Evolutionary conservation across 495 filamentous ascomycete genomes (phyloP).

Genomic region (Aspergillus funiculosus): DNA sequence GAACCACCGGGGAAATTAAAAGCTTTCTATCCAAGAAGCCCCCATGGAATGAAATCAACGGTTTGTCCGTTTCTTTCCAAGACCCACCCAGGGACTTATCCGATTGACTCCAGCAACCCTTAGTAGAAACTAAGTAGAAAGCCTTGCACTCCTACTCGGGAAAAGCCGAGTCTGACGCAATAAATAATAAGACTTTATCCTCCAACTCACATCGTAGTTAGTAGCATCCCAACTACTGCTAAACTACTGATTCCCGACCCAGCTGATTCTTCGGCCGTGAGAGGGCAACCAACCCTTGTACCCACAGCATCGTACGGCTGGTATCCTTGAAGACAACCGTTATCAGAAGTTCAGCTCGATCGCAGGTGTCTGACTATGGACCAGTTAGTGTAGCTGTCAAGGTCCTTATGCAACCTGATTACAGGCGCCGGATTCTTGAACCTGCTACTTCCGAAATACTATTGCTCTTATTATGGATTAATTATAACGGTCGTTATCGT

Average conservation of each 20-base stretch:
- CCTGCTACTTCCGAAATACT: neutral
- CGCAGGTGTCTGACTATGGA: too few species aligned
- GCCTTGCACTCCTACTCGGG: slow-evolving; percentile 7
- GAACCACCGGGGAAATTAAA: neutral
- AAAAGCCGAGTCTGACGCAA: slow-evolving; percentile 7
- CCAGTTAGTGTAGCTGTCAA: too few species aligned
- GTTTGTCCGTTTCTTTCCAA: neutral
- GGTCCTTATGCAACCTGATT: neutral
- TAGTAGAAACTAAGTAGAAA: neutral
- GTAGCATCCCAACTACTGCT: neutral
- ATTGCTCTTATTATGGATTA: neutral
- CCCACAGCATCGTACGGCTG: too few species aligned
- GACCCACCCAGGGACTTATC: neutral
- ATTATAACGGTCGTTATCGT: slow-evolving; percentile 2
- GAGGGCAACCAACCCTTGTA: neutral
- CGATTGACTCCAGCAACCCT: slow-evolving; percentile 3
- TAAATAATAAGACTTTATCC: neutral
- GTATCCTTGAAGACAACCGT: slow-evolving; percentile 1
- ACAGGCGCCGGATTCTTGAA: neutral
- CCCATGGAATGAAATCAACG: too few species aligned
- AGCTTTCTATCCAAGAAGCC: neutral
- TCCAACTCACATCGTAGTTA: neutral
- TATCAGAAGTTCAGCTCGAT: neutral
- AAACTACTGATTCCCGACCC: neutral
- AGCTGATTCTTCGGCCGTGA: neutral